phyloP scores from a whole-genome alignment of 257 asterid genomes.

The Prunella vulgaris region DNA sequence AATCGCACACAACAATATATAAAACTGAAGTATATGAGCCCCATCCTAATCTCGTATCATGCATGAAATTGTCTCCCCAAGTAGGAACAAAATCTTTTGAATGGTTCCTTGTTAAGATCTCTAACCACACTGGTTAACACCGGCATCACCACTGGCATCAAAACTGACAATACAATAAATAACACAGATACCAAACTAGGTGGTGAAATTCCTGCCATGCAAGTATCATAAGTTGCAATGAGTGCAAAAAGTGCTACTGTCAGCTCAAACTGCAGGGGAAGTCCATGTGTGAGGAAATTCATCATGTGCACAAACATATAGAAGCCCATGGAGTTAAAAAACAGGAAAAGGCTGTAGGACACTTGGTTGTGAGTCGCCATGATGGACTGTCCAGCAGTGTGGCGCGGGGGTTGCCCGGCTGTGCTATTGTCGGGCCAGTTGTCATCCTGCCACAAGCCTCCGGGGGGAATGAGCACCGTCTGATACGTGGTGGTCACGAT shows the following conservation, averaged over 20 bases:
- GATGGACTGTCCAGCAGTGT: conserved; percentile 40
- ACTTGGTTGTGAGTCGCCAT: conserved; percentile 28
- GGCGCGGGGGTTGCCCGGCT: neutral
- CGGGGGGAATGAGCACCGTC: conserved; percentile 53
- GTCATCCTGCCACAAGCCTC: conserved; percentile 59
- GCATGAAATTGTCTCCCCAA: no score
- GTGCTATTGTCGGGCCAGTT: neutral
- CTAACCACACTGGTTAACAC: neutral
- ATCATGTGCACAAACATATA: conserved; percentile 40
- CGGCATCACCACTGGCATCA: conserved; percentile 20
- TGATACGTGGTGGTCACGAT: conserved; percentile 47
- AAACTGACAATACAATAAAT: conserved; percentile 6
- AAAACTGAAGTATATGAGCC: no score
- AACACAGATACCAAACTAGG: neutral
- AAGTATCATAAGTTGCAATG: conserved; percentile 30
- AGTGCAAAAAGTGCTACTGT: conserved; percentile 38
- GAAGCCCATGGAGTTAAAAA: conserved; percentile 48
- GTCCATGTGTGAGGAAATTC: conserved; percentile 29
- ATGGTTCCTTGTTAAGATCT: no score
- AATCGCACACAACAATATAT: no score
- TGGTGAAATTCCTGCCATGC: conserved; percentile 37
- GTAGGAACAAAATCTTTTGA: neutral
- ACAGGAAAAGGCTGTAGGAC: conserved; percentile 27
- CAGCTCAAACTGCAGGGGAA: conserved; percentile 41
- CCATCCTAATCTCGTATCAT: no score